phyloP scores from a whole-genome alignment of 2,329 filamentous ascomycete species.

The Ophiostoma angusticollis region DNA sequence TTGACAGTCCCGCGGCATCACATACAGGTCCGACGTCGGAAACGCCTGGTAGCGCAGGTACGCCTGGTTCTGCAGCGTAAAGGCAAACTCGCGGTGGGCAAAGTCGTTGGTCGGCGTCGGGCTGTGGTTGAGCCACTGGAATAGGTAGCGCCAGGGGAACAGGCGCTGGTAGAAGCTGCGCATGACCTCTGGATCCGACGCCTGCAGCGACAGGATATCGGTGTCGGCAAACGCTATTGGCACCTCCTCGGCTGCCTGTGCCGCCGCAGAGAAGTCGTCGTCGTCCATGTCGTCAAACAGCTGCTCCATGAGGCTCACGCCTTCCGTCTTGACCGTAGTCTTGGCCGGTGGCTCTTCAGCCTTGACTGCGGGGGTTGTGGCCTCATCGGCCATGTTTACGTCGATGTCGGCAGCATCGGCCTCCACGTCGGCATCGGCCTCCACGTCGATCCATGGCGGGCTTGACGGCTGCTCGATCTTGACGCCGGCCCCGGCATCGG shows the following conservation, averaged over 20 bases:
- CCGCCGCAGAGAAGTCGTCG: constrained; percentile 46
- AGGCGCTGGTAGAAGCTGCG: constrained; percentile 89
- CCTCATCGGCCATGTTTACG: constrained; percentile 15
- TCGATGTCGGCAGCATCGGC: constrained; percentile 25
- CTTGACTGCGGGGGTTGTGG: neutral
- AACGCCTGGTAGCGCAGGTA: constrained; percentile 83
- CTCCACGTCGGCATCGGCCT: constrained; percentile 13
- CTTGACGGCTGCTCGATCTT: constrained; percentile 7
- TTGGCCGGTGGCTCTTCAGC: constrained; percentile 3
- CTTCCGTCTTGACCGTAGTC: constrained; percentile 10
- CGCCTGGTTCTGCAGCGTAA: constrained; percentile 83
- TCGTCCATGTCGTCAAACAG: constrained; percentile 41
- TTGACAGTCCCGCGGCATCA: too few relatives aligned
- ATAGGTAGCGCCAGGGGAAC: constrained; percentile 87
- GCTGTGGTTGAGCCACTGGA: constrained; percentile 96
- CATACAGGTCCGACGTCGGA: constrained; percentile 39
- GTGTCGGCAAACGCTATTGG: too few relatives aligned
- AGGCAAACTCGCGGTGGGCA: constrained; percentile 85
- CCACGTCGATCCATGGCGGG: neutral
- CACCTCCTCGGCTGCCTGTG: neutral
- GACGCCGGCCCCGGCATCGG: constrained; percentile 15
- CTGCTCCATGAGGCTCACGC: constrained; percentile 41
- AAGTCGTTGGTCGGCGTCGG: constrained; percentile 79
- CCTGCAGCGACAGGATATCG: constrained; percentile 24
- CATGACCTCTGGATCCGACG: constrained; percentile 69